phyloP scores from a whole-genome alignment of 106 monocot species.

The Iris macrosiphon region DNA sequence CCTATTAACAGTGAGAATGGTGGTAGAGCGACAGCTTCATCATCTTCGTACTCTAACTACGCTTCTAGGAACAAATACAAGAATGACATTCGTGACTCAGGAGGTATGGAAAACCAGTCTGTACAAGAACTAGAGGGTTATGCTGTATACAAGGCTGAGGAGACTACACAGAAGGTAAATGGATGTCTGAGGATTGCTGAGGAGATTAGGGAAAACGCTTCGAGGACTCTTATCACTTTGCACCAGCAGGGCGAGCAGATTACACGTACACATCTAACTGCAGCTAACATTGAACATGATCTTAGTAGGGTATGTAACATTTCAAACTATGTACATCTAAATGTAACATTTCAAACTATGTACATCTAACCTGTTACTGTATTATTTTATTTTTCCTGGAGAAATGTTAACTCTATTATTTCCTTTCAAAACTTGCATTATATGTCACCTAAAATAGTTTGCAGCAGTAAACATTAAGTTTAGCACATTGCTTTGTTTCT shows the following conservation, averaged over 20 bases:
- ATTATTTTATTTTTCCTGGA: not conserved
- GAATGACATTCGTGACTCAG: slow-evolving; percentile 42
- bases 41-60: slow-evolving; percentile 12
- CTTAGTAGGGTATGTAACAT: slow-evolving; percentile 72
- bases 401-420: no score
- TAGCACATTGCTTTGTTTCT: no score
- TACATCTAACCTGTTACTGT: not conserved
- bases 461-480: no score
- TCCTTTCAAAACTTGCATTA: no score
- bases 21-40: slow-evolving; percentile 16
- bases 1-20: slow-evolving; percentile 18
- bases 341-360: no score
- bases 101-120: slow-evolving; percentile 65
- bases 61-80: slow-evolving; percentile 29
- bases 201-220: slow-evolving; percentile 72
- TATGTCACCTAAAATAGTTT: no score
- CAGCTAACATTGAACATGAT: slow-evolving; percentile 67
- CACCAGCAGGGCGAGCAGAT: slow-evolving; percentile 94
- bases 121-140: slow-evolving; percentile 77
- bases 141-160: slow-evolving; percentile 70
- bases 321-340: no score
- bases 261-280: slow-evolving; percentile 50
- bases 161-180: slow-evolving; percentile 65
- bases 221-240: slow-evolving; percentile 60
- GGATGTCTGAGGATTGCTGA: slow-evolving; percentile 77